Percentiles rank a stretch among this genome's conserved stretches.
These are phyloP conservation scores for Trametes pubescens DNA, from an alignment of 1,284 basidiomycete species.

Conservation along the genomic window DNA sequence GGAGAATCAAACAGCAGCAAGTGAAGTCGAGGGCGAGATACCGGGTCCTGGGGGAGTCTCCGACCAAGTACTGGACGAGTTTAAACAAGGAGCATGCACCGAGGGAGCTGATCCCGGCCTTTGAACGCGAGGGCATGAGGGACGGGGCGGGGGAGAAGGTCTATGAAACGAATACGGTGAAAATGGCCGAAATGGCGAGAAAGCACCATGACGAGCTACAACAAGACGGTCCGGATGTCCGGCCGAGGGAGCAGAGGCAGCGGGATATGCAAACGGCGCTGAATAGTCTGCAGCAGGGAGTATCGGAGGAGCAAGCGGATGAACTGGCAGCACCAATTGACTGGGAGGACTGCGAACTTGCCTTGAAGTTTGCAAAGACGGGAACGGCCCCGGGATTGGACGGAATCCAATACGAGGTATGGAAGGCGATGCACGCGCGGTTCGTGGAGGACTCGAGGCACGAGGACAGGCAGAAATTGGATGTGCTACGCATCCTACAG, in stretches of 20 bases:
- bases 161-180: not conserved
- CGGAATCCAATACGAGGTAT: constrained; percentile 36
- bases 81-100: constrained; percentile 27
- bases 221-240: not conserved
- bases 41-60: constrained; percentile 42
- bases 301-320: not conserved
- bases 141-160: not conserved
- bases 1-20: not conserved
- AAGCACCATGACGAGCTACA: too few relatives aligned
- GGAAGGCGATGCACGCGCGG: constrained; percentile 25
- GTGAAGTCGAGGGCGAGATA: not conserved
- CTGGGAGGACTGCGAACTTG: constrained; percentile 3
- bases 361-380: not conserved
- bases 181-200: constrained; percentile 19
- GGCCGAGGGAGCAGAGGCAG: not conserved
- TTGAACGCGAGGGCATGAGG: not conserved
- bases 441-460: not conserved
- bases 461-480: not conserved
- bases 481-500: constrained; percentile 26
- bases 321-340: not conserved
- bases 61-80: constrained; percentile 43
- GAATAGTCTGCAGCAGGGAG: not conserved
- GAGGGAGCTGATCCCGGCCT: constrained; percentile 2
- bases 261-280: not conserved
- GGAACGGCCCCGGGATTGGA: constrained; percentile 32